These are phyloP conservation scores for Arabidopsis thaliana DNA, from an alignment of 345 rosid species.

Conservation along the genomic window TAIR10.1 NC_003074.8:19110001-19110500, in stretches of 20 bases:
- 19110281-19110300: neutral
- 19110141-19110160: neutral
- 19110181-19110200: slow-evolving; percentile 17
- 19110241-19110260: neutral
- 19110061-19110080: slow-evolving; percentile 6
- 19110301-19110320: neutral
- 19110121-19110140: neutral
- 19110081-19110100: neutral
- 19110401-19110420: slow-evolving; percentile 1
- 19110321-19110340: neutral
- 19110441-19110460: neutral
- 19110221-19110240: neutral
- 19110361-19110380: slow-evolving; percentile 15
- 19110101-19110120: neutral
- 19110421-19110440: neutral
- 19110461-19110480: slow-evolving; percentile 17
- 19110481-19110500: slow-evolving; percentile 9
- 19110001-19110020: no score
- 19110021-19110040: no score
- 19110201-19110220: neutral
- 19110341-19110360: neutral
- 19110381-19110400: neutral
- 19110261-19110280: neutral
- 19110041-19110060: neutral
- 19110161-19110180: slow-evolving; percentile 3